Percentiles rank a stretch among this genome's conserved stretches.
Evolutionary conservation across 129 eudicot species (phyloP).

Genomic region (Flaveria brownii): DNA sequence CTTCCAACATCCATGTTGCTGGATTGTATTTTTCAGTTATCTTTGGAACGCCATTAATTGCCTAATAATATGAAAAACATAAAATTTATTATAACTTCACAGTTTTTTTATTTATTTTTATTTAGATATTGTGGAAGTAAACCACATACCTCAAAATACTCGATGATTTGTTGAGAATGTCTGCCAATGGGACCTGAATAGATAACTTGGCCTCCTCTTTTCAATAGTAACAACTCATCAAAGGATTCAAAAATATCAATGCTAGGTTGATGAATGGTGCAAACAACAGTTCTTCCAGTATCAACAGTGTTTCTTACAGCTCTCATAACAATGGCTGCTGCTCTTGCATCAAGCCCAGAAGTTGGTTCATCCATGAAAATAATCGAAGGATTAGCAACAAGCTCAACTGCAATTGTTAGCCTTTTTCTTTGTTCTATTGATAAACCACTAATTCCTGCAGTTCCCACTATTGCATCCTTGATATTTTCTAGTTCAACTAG

Average conservation of each 20-base stretch:
- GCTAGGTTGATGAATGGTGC: conserved; percentile 91
- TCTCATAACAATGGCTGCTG: conserved; percentile 96
- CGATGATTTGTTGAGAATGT: conserved; percentile 58
- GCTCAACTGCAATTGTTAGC: conserved; percentile 83
- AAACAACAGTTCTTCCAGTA: conserved; percentile 88
- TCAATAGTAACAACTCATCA: conserved; percentile 79
- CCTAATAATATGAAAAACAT: conserved; percentile 29
- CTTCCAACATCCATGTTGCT: conserved; percentile 78
- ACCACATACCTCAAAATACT: conserved; percentile 60
- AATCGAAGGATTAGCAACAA: conserved; percentile 88
- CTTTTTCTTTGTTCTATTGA: conserved; percentile 83
- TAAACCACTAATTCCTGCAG: conserved; percentile 68
- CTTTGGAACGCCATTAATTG: conserved; percentile 47
- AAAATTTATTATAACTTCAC: not conserved
- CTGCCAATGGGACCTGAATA: conserved; percentile 78
- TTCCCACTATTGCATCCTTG: conserved; percentile 68
- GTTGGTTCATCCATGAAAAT: conserved; percentile 94
- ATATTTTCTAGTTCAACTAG: conserved; percentile 63
- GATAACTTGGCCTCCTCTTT: conserved; percentile 85
- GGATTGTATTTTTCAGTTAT: conserved; percentile 58
- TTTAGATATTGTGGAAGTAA: not conserved
- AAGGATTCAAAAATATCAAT: conserved; percentile 90
- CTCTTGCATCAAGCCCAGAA: conserved; percentile 96
- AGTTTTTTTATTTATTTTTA: too few species aligned
- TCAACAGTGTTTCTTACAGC: conserved; percentile 89